phyloP scores from a whole-genome alignment of 192 early-diverging fungal genomes.

The Gamsiella multidivaricata region DNA sequence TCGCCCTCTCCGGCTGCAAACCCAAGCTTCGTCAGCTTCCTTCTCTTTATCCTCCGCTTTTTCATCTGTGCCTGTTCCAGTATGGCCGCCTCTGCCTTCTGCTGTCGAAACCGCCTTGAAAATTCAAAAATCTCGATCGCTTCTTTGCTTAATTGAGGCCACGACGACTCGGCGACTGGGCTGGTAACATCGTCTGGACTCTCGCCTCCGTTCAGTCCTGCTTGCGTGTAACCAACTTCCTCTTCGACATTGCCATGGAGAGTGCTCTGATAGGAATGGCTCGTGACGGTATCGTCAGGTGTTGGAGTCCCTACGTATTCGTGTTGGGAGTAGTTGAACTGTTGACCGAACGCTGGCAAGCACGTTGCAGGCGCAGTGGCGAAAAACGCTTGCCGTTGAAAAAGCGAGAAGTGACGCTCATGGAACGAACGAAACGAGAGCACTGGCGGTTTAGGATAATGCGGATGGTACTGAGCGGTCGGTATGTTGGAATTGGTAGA shows the following conservation, averaged over 20 bases:
- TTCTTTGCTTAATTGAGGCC: constrained; percentile 20
- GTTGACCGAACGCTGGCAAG: not conserved
- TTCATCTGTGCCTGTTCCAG: constrained; percentile 11
- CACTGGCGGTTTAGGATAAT: not conserved
- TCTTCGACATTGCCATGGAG: not conserved
- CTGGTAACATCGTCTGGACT: not conserved
- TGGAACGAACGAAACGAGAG: constrained; percentile 16
- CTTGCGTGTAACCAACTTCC: no score
- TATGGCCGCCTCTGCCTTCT: constrained; percentile 18
- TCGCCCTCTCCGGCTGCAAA: constrained; percentile 41
- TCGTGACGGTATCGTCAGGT: not conserved
- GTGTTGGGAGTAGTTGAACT: not conserved
- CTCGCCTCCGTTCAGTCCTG: not conserved
- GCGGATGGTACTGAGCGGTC: not conserved
- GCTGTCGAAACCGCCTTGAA: constrained; percentile 31
- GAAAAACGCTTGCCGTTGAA: constrained; percentile 4
- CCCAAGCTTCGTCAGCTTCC: constrained; percentile 34
- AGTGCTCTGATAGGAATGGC: not conserved
- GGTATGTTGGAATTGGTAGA: not conserved
- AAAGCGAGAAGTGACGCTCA: constrained; percentile 1
- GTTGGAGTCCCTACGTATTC: not conserved
- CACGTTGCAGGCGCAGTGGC: not conserved
- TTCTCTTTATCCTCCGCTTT: constrained; percentile 17
- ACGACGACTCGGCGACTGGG: not conserved
- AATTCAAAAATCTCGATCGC: constrained; percentile 51